Evolutionary conservation across 106 monocot species (phyloP).

Genomic region (Dendrobium catenatum): DNA sequence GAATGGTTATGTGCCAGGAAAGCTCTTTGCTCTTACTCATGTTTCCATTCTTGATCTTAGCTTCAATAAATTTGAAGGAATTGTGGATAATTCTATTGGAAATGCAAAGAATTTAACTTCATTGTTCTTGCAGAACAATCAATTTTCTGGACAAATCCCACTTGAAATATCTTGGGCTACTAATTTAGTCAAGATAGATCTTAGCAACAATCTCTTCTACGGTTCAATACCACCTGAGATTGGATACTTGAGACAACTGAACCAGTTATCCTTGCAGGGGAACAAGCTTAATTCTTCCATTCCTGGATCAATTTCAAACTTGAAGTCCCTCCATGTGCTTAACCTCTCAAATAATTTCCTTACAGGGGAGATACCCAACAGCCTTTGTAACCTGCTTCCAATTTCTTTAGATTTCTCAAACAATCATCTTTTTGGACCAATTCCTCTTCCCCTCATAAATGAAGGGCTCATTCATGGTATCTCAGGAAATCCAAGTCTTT

Average conservation of each 20-base stretch:
- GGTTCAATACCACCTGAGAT: slow-evolving; percentile 68
- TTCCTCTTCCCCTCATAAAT: slow-evolving; percentile 66
- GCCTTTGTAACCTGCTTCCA: slow-evolving; percentile 65
- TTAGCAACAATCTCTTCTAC: slow-evolving; percentile 72
- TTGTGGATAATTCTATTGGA: slow-evolving; percentile 38
- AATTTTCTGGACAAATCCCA: slow-evolving; percentile 52
- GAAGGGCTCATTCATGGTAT: slow-evolving; percentile 76
- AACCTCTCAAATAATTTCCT: slow-evolving; percentile 86
- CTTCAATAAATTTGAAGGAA: slow-evolving; percentile 62
- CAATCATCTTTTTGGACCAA: slow-evolving; percentile 69
- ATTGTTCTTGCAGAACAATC: slow-evolving; percentile 62
- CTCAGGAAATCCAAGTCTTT: slow-evolving; percentile 68
- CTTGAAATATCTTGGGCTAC: slow-evolving; percentile 43
- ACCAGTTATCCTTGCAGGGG: slow-evolving; percentile 63
- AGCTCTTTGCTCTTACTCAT: slow-evolving; percentile 56
- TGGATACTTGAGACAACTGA: slow-evolving; percentile 43
- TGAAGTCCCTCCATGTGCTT: slow-evolving; percentile 76
- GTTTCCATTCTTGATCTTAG: slow-evolving; percentile 72
- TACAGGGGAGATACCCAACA: slow-evolving; percentile 69
- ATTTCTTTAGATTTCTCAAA: slow-evolving; percentile 87
- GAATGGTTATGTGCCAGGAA: slow-evolving; percentile 41
- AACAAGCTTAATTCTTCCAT: slow-evolving; percentile 63
- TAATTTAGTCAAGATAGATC: slow-evolving; percentile 69
- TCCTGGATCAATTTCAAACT: slow-evolving; percentile 53
- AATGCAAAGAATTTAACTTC: slow-evolving; percentile 69